Evolutionary conservation across 148 eudicot species (phyloP), one percentile per base, ranked within the genome.

Genomic region (Pouteria glomerata): DNA sequence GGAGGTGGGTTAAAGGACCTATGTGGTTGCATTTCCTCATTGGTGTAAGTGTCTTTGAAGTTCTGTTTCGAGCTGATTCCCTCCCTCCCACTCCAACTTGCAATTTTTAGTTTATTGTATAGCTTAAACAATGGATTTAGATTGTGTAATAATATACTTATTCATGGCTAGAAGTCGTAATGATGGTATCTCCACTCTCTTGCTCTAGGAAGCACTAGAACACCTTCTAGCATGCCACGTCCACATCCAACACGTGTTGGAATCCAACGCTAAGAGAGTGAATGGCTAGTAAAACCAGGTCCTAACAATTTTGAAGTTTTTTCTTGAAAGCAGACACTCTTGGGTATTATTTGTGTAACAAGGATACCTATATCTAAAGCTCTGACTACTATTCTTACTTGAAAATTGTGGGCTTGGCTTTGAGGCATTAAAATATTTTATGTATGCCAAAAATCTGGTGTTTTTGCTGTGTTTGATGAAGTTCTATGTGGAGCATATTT

Each of bases 21-120:
- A 94, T 94, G 87, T 94, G 93, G 98, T 78, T 94, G 82, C 97
- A 94, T 71, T 94, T 94, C 70, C 90, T 94, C 42, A 65, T 94
- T 78, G 98, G 96, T 69, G 97, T 94, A 82, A 86, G 98, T 86
- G 29, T 62, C 21, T 68, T 19, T 48, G 0, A 48, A 55, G 57
- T 57, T 23, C 57, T 4, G 27, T 41, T 31, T 66, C 13, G 16
- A 10, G 35, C 12, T 57, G 41, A 33, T 59, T 31, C 21, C 8
- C 41, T 26, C 6, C 16, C 30, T 47, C 7, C 56, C 24, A 34
- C 4, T 44, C 31, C 21, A 35, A 12, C 13, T 65, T 65, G 10
- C n/a, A 29, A n/a, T 14, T 42, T 42, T 42, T 8, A 14, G 8
- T 1, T 42, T 51, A 8, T 33, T 64, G 11, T 0, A 52, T 27